phyloP scores from a whole-genome alignment of 352 stramenopile genomes.

The Phytophthora colocasiae region DNA sequence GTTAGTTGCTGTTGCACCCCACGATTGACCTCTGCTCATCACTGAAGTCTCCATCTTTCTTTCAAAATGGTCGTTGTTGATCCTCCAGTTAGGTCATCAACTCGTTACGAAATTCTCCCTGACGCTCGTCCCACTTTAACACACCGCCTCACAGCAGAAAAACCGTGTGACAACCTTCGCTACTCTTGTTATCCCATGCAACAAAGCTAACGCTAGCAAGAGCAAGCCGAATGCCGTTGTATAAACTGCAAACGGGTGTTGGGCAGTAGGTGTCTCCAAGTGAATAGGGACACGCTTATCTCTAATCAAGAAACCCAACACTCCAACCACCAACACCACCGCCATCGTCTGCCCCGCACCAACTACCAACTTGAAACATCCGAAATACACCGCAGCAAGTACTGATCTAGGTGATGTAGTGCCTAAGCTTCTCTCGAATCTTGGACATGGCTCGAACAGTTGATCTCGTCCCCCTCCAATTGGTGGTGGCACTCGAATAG shows the following conservation, averaged over 20 bases:
- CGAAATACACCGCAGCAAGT: constrained; percentile 59
- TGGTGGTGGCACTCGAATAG: constrained; percentile 33
- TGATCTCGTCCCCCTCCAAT: background rate
- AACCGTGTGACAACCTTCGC: constrained; percentile 61
- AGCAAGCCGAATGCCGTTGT: constrained; percentile 40
- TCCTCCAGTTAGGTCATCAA: constrained; percentile 13
- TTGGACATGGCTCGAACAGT: constrained; percentile 35
- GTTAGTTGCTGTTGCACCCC: constrained; percentile 6
- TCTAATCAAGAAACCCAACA: constrained; percentile 44
- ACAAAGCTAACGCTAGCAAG: constrained; percentile 39
- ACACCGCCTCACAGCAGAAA: constrained; percentile 53
- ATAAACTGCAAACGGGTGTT: constrained; percentile 42
- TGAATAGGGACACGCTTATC: constrained; percentile 36
- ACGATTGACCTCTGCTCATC: constrained; percentile 5
- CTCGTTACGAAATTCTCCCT: background rate
- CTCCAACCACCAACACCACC: constrained; percentile 36
- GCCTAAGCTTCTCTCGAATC: constrained; percentile 51
- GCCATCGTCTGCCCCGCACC: constrained; percentile 40
- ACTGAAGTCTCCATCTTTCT: constrained; percentile 7
- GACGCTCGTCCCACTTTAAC: constrained; percentile 34
- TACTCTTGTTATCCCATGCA: constrained; percentile 50
- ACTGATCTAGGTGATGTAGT: constrained; percentile 44
- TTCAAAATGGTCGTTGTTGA: constrained; percentile 20
- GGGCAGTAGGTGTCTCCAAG: constrained; percentile 22
- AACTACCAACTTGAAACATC: constrained; percentile 51